These are phyloP conservation scores for Actinomortierella wolfii DNA, from an alignment of 371 early-diverging fungal species.

Conservation along the genomic window DNA sequence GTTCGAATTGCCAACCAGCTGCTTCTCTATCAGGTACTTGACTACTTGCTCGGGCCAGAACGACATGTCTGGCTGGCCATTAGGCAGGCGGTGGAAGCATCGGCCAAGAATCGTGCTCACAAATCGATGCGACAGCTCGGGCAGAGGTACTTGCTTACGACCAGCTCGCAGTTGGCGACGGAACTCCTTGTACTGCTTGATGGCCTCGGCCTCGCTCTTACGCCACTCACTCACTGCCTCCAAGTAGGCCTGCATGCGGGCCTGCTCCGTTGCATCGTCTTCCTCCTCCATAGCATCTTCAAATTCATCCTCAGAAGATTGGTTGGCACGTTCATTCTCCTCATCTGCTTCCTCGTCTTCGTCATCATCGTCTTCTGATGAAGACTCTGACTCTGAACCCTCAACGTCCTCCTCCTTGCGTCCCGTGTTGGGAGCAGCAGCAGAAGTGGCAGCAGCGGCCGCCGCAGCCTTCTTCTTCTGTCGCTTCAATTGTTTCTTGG, in stretches of 20 bases:
- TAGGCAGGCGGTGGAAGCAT: constrained; percentile 41
- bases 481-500: constrained; percentile 1
- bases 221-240: constrained; percentile 25
- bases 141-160: constrained; percentile 18
- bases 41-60: constrained; percentile 62
- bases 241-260: constrained; percentile 13
- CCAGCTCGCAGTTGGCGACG: constrained; percentile 25
- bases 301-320: constrained; percentile 19
- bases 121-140: constrained; percentile 58
- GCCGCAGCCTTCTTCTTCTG: constrained; percentile 11
- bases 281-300: constrained; percentile 15
- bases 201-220: constrained; percentile 12
- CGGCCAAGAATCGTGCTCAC: constrained; percentile 48
- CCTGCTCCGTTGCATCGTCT: constrained; percentile 17
- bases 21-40: constrained; percentile 54
- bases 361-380: constrained; percentile 29
- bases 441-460: constrained; percentile 1
- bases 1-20: constrained; percentile 49
- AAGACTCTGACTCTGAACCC: constrained; percentile 32
- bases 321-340: background rate
- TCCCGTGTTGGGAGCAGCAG: background rate
- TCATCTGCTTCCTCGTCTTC: constrained; percentile 22
- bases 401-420: constrained; percentile 7
- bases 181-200: constrained; percentile 18
- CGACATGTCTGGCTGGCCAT: constrained; percentile 45